These are phyloP conservation scores for Asterochloris sp. DNA, from an alignment of 139 green algal genomes.

Conservation along the genomic window DNA sequence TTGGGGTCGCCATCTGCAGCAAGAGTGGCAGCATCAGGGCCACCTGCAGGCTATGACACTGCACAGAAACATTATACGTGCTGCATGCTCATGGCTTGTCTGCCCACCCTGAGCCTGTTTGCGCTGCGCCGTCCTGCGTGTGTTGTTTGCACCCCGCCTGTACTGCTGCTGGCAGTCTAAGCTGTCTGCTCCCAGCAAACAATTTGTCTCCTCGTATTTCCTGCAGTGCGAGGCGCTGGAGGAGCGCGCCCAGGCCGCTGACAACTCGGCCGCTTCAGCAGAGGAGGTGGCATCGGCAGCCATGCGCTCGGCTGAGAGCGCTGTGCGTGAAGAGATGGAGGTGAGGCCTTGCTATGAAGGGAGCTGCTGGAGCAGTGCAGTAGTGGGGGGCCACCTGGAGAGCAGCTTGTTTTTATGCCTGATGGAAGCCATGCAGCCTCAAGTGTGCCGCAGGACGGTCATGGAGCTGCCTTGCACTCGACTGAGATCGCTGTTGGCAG, in stretches of 20 bases:
- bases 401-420: too few relatives aligned
- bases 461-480: too few relatives aligned
- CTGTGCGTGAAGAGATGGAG: conserved; percentile 83
- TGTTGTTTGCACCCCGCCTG: background rate
- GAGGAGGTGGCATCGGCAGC: conserved; percentile 61
- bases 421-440: too few relatives aligned
- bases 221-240: conserved; percentile 21
- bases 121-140: background rate
- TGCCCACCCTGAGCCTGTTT: background rate
- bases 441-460: too few relatives aligned
- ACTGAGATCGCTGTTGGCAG: too few relatives aligned
- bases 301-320: conserved; percentile 75
- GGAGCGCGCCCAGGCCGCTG: conserved; percentile 14
- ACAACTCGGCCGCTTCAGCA: conserved; percentile 32
- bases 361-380: conserved; percentile 29
- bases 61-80: background rate
- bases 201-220: background rate
- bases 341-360: too few relatives aligned
- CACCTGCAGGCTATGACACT: background rate
- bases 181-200: background rate
- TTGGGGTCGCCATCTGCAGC: background rate
- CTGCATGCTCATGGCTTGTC: background rate
- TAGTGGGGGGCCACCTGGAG: background rate
- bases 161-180: background rate
- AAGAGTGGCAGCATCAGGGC: background rate